Conservation (phyloP, 495 filamentous ascomycete genomes). For the Lasiosphaeriaceae sp. region DNA sequence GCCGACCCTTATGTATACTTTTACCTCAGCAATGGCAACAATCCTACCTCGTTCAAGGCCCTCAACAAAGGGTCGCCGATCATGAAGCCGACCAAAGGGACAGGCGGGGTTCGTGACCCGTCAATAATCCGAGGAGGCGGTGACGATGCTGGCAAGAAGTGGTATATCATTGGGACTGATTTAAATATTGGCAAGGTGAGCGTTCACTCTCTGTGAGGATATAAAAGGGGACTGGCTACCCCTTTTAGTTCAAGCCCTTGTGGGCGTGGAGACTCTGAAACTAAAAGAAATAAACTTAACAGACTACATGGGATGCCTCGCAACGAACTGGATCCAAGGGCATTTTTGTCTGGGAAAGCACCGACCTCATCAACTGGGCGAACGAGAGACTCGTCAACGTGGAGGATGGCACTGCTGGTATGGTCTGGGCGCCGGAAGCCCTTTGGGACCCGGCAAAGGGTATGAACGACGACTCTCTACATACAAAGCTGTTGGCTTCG, state of each 20-base stretch:
- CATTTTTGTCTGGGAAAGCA: slow-evolving; percentile 54
- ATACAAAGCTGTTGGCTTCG: too few species aligned
- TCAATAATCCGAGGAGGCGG: slow-evolving; percentile 46
- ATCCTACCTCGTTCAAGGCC: slow-evolving; percentile 42
- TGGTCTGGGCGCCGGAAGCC: slow-evolving; percentile 55
- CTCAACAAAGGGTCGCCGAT: slow-evolving; percentile 46
- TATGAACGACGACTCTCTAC: slow-evolving; percentile 9
- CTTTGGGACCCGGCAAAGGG: slow-evolving; percentile 49
- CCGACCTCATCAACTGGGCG: slow-evolving; percentile 45
- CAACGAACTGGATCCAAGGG: slow-evolving; percentile 46
- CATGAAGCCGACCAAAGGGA: slow-evolving; percentile 46
- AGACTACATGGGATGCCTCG: slow-evolving; percentile 51
- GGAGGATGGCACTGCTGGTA: slow-evolving; percentile 47
- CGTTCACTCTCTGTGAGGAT: neutral
- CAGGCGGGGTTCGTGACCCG: slow-evolving; percentile 48
- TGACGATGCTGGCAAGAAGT: slow-evolving; percentile 45
- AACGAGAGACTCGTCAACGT: slow-evolving; percentile 46
- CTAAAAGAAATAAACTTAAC: too few species aligned
- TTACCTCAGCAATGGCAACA: slow-evolving; percentile 50
- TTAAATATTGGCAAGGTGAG: slow-evolving; percentile 47
- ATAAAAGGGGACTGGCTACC: too few species aligned
- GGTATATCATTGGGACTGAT: slow-evolving; percentile 54
- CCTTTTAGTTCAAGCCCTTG: too few species aligned
- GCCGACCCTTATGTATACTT: slow-evolving; percentile 52
- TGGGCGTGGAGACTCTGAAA: too few species aligned